Conservation (phyloP, 768 basidiomycete genomes). For the Fistulinella prunicolor region DNA sequence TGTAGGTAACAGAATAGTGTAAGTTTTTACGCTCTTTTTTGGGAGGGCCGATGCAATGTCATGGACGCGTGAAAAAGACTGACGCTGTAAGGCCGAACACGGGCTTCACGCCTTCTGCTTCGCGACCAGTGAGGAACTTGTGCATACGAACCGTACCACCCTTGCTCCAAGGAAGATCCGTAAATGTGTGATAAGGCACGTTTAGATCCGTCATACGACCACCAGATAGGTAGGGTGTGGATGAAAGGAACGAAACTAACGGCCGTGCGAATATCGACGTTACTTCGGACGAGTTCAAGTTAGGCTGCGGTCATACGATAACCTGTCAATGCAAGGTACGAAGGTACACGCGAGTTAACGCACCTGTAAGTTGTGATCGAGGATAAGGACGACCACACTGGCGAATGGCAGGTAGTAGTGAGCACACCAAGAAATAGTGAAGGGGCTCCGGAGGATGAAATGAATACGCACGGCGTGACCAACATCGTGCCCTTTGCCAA, state of each 20-base stretch:
- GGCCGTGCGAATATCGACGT: constrained; percentile 84
- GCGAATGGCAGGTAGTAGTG: neutral
- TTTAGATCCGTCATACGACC: constrained; percentile 48
- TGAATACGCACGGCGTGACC: constrained; percentile 75
- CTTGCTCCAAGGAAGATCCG: constrained; percentile 49
- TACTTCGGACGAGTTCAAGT: constrained; percentile 78
- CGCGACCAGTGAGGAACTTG: constrained; percentile 81
- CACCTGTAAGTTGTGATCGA: constrained; percentile 74
- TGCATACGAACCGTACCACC: constrained; percentile 53
- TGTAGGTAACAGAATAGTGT: neutral
- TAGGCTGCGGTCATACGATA: constrained; percentile 48
- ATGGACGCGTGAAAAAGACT: constrained; percentile 26
- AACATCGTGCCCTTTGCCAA: constrained; percentile 67
- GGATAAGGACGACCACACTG: constrained; percentile 83
- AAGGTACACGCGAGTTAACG: neutral
- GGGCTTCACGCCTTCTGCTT: constrained; percentile 83
- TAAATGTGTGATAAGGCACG: constrained; percentile 58
- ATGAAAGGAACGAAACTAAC: constrained; percentile 65
- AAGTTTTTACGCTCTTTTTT: neutral
- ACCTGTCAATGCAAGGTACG: neutral
- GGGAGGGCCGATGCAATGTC: neutral
- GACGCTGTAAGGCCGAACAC: constrained; percentile 87
- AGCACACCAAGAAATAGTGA: neutral
- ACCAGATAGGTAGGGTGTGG: constrained; percentile 57
- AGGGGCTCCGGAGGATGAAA: too few species aligned